Conservation (phyloP, 768 basidiomycete species). For the Podaxis sp. region DNA sequence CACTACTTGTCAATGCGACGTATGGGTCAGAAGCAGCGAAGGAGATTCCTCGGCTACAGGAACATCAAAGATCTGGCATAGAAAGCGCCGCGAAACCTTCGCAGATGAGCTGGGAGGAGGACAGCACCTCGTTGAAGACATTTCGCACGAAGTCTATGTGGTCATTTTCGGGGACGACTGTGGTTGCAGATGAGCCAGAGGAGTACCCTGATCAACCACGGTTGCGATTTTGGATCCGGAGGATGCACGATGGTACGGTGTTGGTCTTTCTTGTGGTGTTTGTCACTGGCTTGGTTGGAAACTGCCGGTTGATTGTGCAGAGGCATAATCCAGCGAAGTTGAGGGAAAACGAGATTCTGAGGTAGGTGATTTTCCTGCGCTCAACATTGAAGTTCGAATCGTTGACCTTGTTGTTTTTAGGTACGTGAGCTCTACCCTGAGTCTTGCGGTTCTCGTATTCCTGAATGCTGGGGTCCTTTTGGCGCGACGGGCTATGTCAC, state of each 20-base stretch:
- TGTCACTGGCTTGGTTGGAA: conserved; percentile 26
- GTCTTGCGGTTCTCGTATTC: conserved; percentile 23
- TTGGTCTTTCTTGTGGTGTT: conserved; percentile 24
- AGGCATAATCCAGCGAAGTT: conserved; percentile 17
- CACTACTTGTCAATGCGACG: conserved; percentile 29
- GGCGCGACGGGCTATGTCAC: conserved; percentile 22
- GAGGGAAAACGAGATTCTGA: conserved; percentile 21
- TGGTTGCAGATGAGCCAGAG: not conserved
- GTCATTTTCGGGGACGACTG: conserved; percentile 9
- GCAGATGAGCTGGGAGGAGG: not conserved
- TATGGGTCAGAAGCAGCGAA: conserved; percentile 14
- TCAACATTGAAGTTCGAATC: not conserved
- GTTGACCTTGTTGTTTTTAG: conserved; percentile 16
- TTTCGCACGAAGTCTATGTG: conserved; percentile 1
- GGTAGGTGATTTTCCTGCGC: conserved; percentile 10
- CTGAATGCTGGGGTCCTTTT: conserved; percentile 21
- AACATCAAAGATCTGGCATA: not conserved
- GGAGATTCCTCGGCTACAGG: conserved; percentile 10
- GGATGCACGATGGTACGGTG: conserved; percentile 22
- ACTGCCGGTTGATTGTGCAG: conserved; percentile 19
- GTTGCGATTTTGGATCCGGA: conserved; percentile 29
- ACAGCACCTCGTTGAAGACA: not conserved
- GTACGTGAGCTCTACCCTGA: conserved; percentile 28
- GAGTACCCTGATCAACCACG: conserved; percentile 25
- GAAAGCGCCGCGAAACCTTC: conserved; percentile 8